Evolutionary conservation across 345 rosid genomes (phyloP).

Genomic region (Melaleuca alternifolia): DNA sequence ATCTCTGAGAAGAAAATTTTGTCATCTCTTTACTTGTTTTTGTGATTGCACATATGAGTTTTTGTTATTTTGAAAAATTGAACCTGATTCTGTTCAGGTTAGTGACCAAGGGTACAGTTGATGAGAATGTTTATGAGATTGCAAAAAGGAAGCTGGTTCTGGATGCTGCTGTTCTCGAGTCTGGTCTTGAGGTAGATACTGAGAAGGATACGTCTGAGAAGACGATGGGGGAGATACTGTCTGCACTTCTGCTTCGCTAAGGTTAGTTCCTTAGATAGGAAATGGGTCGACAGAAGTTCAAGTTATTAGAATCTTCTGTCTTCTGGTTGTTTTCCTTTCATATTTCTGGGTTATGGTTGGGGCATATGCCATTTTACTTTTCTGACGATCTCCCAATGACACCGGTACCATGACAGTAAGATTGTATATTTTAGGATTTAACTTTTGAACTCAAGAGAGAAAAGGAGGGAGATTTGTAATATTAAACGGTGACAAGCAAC

Average conservation of each 20-base stretch:
- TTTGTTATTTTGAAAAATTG: not conserved
- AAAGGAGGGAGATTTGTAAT: not conserved
- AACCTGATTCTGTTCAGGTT: slow-evolving; percentile 24
- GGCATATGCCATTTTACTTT: not conserved
- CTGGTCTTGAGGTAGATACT: slow-evolving; percentile 51
- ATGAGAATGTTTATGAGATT: slow-evolving; percentile 88
- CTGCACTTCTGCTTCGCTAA: slow-evolving; percentile 66
- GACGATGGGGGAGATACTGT: slow-evolving; percentile 88
- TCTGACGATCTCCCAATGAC: not conserved
- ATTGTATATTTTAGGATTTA: not conserved
- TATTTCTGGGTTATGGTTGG: not conserved
- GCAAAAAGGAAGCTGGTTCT: slow-evolving; percentile 74
- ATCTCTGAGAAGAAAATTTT: not conserved
- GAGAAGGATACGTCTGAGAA: slow-evolving; percentile 50
- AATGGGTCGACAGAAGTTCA: not conserved
- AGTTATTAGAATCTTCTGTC: not conserved
- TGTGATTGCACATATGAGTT: not conserved
- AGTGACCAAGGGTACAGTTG: slow-evolving; percentile 86
- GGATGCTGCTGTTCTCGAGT: slow-evolving; percentile 90
- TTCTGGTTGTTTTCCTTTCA: not conserved
- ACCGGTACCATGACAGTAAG: not conserved
- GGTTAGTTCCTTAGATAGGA: not conserved
- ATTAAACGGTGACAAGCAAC: not conserved
- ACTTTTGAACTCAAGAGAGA: not conserved
- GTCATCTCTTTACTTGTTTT: not conserved